phyloP scores from a whole-genome alignment of 208 protist genomes.

The Porcisia deanei region DNA sequence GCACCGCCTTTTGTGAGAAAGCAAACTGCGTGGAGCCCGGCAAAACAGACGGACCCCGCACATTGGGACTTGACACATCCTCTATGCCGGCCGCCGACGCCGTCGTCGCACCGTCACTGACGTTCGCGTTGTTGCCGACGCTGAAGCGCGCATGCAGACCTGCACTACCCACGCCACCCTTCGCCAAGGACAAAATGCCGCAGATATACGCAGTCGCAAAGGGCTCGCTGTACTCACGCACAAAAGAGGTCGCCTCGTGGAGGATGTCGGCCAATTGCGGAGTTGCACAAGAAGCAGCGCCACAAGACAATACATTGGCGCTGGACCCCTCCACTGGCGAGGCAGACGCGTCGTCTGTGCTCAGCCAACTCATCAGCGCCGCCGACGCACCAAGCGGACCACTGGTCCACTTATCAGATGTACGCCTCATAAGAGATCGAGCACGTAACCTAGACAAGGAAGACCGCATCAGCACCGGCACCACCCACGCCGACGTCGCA shows the following conservation, averaged over 20 bases:
- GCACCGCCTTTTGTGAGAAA: not conserved
- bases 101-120: not conserved
- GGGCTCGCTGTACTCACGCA: slow-evolving; percentile 42
- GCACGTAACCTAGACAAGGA: slow-evolving; percentile 3
- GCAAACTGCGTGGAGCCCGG: not conserved
- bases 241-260: slow-evolving; percentile 16
- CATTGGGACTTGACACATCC: not conserved
- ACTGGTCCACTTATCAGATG: not conserved
- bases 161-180: slow-evolving; percentile 1
- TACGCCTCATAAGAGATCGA: not conserved
- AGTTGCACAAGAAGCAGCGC: not conserved
- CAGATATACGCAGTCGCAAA: slow-evolving; percentile 56
- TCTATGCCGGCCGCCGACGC: not conserved
- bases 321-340: not conserved
- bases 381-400: not conserved
- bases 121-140: not conserved
- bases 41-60: not conserved
- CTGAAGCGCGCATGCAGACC: not conserved
- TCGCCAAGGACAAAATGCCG: slow-evolving; percentile 43
- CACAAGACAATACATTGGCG: not conserved
- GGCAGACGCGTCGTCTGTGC: not conserved
- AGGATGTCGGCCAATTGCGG: slow-evolving; percentile 8
- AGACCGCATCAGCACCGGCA: slow-evolving; percentile 24
- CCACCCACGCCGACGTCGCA: slow-evolving; percentile 16
- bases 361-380: not conserved